A percentile compares a stretch with the other conserved stretches of the same genome.
phyloP scores from a whole-genome alignment of 495 filamentous ascomycete genomes.

The Aspergillus bertholletiae region DNA sequence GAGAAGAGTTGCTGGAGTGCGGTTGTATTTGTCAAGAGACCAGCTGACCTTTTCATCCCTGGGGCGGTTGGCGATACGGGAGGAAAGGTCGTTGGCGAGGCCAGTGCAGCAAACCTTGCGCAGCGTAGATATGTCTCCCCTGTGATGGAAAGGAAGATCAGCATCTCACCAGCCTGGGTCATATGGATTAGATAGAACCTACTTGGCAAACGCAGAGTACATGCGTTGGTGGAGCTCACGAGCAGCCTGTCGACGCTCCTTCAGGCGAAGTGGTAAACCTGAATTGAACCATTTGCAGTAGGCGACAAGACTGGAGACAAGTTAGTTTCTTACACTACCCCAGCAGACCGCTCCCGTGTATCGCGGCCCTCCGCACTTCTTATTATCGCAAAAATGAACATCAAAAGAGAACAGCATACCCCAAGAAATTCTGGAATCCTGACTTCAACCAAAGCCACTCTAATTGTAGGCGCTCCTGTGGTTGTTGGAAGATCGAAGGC shows the following conservation, averaged over 20 bases:
- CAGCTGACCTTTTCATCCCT: constrained; percentile 53
- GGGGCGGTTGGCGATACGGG: constrained; percentile 54
- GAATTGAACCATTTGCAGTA: constrained; percentile 36
- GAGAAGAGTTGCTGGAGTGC: constrained; percentile 43
- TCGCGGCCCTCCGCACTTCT: neutral
- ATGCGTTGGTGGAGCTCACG: constrained; percentile 61
- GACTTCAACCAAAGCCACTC: constrained; percentile 47
- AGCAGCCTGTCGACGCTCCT: constrained; percentile 37
- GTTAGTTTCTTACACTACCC: constrained; percentile 11
- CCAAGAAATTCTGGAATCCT: constrained; percentile 32
- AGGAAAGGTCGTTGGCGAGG: constrained; percentile 52
- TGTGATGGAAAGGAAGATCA: constrained; percentile 6
- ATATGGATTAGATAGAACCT: constrained; percentile 19
- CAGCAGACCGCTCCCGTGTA: neutral
- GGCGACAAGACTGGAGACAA: constrained; percentile 35
- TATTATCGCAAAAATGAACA: neutral
- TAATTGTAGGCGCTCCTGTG: constrained; percentile 39
- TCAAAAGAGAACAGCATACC: constrained; percentile 26
- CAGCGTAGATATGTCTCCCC: constrained; percentile 57
- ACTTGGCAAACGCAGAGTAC: constrained; percentile 68
- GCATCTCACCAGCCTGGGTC: neutral
- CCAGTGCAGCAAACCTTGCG: constrained; percentile 56
- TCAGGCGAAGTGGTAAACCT: constrained; percentile 36
- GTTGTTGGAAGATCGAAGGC: constrained; percentile 51
- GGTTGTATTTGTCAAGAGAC: constrained; percentile 62